Percentiles rank a stretch among this genome's conserved stretches.
Conservation (phyloP, 352 stramenopile species). For the Globisporangium nagaii region DNA sequence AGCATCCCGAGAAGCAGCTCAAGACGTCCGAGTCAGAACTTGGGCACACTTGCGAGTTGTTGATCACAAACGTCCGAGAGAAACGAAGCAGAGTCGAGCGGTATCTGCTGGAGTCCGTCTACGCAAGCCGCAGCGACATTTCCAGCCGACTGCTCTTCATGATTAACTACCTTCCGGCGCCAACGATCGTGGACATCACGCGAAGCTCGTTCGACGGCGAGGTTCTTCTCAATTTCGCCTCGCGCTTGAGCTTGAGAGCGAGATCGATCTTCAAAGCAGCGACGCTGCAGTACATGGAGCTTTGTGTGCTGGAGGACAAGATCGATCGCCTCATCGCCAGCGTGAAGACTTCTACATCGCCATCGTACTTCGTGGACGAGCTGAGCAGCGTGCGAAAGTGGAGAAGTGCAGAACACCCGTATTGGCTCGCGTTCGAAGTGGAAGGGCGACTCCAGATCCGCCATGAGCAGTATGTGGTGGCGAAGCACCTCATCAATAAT, state of each 20-base stretch:
- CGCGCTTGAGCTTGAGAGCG: conserved; percentile 15
- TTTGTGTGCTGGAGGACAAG: conserved; percentile 79
- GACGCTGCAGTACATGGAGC: conserved; percentile 33
- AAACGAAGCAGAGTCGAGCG: background rate
- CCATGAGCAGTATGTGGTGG: conserved; percentile 72
- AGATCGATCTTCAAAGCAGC: conserved; percentile 17
- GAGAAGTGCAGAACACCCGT: conserved; percentile 45
- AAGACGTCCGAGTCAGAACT: conserved; percentile 2
- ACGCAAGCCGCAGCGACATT: conserved; percentile 4
- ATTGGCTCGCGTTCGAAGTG: conserved; percentile 86
- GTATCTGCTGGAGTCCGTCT: background rate
- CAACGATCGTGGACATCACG: conserved; percentile 33
- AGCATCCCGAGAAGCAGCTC: conserved; percentile 10
- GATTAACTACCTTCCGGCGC: conserved; percentile 18
- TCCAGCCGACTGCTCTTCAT: conserved; percentile 16
- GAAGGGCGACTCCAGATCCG: conserved; percentile 78
- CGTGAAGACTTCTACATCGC: background rate
- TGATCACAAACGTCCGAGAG: conserved; percentile 14
- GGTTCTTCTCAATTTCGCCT: conserved; percentile 21
- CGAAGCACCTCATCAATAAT: conserved; percentile 60
- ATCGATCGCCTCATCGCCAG: conserved; percentile 27
- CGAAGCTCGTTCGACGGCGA: conserved; percentile 30
- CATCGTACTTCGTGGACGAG: conserved; percentile 46
- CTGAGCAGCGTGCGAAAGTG: conserved; percentile 43
- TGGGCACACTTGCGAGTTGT: conserved; percentile 2